Percentiles rank a stretch among this genome's conserved stretches.
These are phyloP conservation scores for Fusarium veterinarium DNA, from an alignment of 2,329 filamentous ascomycete species.

Conservation along the genomic window DNA sequence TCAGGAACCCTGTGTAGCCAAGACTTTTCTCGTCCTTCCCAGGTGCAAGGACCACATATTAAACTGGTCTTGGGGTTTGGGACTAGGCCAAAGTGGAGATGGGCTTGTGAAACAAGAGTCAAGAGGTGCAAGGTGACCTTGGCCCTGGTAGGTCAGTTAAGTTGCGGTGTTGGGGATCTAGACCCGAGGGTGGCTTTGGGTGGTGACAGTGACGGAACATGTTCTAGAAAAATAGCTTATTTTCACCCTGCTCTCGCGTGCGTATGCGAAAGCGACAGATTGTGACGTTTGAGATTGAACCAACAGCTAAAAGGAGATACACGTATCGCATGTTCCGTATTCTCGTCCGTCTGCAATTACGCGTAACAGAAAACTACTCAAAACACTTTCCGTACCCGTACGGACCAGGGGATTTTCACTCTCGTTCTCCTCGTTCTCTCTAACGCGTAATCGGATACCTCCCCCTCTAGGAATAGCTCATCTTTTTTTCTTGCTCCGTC, in stretches of 20 bases:
- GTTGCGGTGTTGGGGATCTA: not conserved
- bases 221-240: slow-evolving; percentile 3
- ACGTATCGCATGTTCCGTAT: not conserved
- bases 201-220: not conserved
- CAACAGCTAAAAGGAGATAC: not conserved
- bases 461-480: slow-evolving; percentile 12
- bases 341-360: not conserved
- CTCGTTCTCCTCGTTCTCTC: not conserved
- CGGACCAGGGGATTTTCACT: not conserved
- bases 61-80: not conserved
- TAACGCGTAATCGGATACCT: slow-evolving; percentile 21
- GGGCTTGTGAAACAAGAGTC: not conserved
- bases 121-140: not conserved
- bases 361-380: slow-evolving; percentile 8
- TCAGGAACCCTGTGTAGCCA: not conserved
- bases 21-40: not conserved
- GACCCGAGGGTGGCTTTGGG: not conserved
- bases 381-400: not conserved
- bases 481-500: not conserved
- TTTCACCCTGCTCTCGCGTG: not conserved
- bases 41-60: slow-evolving; percentile 15
- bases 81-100: not conserved
- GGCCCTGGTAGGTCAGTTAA: not conserved
- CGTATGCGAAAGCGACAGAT: not conserved
- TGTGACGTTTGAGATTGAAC: not conserved